These are phyloP conservation scores for Grosmannia clavigera DNA, from an alignment of 2,329 filamentous ascomycete genomes.

Conservation along the genomic window DNA sequence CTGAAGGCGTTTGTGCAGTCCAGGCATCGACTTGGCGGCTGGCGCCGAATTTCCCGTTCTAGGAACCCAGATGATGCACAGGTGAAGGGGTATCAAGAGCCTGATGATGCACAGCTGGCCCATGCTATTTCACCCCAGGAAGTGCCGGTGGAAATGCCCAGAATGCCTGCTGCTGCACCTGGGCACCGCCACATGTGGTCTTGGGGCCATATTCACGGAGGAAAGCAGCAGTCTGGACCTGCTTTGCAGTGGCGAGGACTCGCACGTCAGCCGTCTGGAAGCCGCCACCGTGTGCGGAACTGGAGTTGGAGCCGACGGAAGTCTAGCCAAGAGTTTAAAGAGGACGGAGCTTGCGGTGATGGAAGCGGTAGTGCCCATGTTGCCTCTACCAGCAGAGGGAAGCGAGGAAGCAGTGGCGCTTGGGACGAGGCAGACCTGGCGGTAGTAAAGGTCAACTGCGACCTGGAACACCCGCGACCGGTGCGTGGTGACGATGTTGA, in stretches of 20 bases:
- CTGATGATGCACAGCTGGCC: not conserved
- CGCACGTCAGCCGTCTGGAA: not conserved
- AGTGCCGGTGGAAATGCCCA: not conserved
- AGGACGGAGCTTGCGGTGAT: not conserved
- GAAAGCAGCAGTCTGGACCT: not conserved
- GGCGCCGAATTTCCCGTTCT: conserved; percentile 1
- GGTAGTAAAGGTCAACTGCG: conserved; percentile 14
- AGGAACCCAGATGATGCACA: not conserved
- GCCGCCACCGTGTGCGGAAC: not conserved
- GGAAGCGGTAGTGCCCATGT: not conserved
- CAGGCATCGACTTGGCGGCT: not conserved
- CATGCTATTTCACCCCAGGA: not conserved
- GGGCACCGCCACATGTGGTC: not conserved
- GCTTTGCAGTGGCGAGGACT: not conserved
- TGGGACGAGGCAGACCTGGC: conserved; percentile 4
- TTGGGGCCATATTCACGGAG: not conserved
- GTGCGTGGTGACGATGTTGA: conserved; percentile 15
- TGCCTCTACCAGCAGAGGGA: no score
- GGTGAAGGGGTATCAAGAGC: not conserved
- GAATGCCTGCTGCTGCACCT: not conserved
- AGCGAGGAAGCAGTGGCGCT: not conserved
- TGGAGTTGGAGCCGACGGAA: conserved; percentile 9
- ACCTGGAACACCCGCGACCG: conserved; percentile 18
- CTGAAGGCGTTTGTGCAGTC: not conserved
- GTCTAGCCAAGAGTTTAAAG: not conserved